Evolutionary conservation across 441 rosid species (phyloP).

Genomic region (Euphorbia schlechtendalii): DNA sequence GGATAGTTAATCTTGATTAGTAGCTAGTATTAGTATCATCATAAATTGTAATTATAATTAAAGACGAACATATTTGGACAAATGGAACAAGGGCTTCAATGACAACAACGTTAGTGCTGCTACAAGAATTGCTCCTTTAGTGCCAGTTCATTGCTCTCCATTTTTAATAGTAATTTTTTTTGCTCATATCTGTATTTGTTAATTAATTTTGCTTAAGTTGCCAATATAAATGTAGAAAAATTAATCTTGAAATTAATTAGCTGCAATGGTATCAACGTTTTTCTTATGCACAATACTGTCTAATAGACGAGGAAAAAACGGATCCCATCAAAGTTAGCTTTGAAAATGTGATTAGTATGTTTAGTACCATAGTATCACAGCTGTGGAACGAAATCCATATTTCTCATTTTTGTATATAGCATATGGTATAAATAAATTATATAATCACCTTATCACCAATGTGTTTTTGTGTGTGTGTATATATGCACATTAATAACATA

Average conservation of each 20-base stretch:
- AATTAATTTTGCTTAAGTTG: background rate
- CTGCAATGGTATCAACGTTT: background rate
- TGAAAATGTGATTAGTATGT: background rate
- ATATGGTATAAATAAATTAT: too few species aligned
- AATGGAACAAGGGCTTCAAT: slow-evolving; percentile 33
- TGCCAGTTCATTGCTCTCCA: slow-evolving; percentile 24
- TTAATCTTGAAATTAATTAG: background rate
- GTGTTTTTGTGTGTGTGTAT: too few species aligned
- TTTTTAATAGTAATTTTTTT: background rate
- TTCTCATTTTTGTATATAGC: too few species aligned
- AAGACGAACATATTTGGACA: slow-evolving; percentile 22
- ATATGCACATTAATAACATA: too few species aligned
- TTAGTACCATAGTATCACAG: background rate
- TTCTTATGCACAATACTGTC: background rate
- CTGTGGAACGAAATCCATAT: background rate
- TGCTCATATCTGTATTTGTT: too few species aligned
- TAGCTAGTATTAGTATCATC: background rate
- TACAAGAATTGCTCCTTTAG: slow-evolving; percentile 2
- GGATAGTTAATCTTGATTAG: background rate
- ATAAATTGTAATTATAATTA: background rate
- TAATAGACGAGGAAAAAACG: too few species aligned
- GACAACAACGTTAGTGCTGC: slow-evolving; percentile 37
- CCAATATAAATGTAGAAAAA: too few species aligned
- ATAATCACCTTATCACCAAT: too few species aligned
- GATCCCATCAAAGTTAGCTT: background rate